phyloP scores from a whole-genome alignment of 2,329 filamentous ascomycete genomes.

The Cadophora sp. region DNA sequence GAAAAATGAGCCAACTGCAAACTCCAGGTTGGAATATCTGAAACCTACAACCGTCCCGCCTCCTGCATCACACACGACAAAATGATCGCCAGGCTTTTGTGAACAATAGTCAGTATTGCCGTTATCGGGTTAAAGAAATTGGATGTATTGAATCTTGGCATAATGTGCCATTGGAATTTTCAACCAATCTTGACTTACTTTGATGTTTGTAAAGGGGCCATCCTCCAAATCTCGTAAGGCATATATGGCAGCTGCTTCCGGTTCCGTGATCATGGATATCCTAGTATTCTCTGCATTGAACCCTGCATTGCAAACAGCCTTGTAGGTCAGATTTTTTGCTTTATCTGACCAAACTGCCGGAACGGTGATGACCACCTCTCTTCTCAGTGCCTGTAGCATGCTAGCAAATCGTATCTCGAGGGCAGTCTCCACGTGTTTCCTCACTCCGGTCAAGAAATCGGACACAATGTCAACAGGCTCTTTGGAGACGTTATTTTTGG shows the following conservation, averaged over 20 bases:
- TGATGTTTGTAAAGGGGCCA: not conserved
- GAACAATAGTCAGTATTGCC: not conserved
- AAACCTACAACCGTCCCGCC: slow-evolving; percentile 16
- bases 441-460: slow-evolving; percentile 4
- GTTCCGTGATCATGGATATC: slow-evolving; percentile 16
- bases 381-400: not conserved
- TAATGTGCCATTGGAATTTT: too few relatives aligned
- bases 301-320: slow-evolving; percentile 14
- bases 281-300: not conserved
- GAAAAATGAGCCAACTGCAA: not conserved
- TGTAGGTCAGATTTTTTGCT: slow-evolving; percentile 12
- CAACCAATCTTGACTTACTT: not conserved
- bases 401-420: not conserved
- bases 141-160: too few relatives aligned
- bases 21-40: too few relatives aligned
- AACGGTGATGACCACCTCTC: slow-evolving; percentile 17
- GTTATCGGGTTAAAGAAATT: too few relatives aligned
- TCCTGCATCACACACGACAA: slow-evolving; percentile 18
- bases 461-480: slow-evolving; percentile 13
- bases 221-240: not conserved
- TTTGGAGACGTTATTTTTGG: not conserved
- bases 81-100: slow-evolving; percentile 10
- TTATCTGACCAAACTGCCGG: slow-evolving; percentile 19
- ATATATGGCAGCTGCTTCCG: slow-evolving; percentile 17
- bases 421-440: not conserved